These are phyloP conservation scores for Striga hermonthica DNA, from an alignment of 305 asterid species.

Conservation along the genomic window DNA sequence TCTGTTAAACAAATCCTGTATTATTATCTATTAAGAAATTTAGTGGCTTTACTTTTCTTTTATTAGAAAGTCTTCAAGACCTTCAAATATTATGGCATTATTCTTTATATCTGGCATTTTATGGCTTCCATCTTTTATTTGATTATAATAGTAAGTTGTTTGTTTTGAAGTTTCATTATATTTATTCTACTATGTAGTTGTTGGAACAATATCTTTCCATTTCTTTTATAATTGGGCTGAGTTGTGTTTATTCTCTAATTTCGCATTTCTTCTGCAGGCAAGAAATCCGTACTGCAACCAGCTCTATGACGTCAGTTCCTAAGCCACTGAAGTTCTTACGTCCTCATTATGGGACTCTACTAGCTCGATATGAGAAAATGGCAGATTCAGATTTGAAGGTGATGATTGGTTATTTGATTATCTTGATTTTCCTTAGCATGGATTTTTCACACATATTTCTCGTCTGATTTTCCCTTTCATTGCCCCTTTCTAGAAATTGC, in stretches of 20 bases:
- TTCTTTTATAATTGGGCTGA: background rate
- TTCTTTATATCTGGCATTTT: too few species aligned
- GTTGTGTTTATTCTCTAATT: conserved; percentile 10
- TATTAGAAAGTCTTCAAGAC: too few species aligned
- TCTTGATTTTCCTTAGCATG: background rate
- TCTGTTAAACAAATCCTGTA: too few species aligned
- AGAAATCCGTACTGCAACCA: conserved; percentile 91
- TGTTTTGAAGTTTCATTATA: too few species aligned
- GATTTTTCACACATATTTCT: conserved; percentile 9
- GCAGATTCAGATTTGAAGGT: conserved; percentile 77
- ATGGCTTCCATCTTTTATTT: too few species aligned
- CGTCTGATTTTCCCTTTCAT: conserved; percentile 24
- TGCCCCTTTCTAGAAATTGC: conserved; percentile 53
- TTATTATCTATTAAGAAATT: too few species aligned
- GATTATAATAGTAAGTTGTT: too few species aligned
- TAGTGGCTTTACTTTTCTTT: too few species aligned
- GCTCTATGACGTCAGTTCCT: conserved; percentile 99
- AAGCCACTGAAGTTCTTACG: conserved; percentile 94
- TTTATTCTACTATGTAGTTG: too few species aligned
- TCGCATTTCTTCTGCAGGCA: conserved; percentile 47
- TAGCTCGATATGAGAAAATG: conserved; percentile 67
- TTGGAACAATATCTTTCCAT: background rate
- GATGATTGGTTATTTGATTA: conserved; percentile 21
- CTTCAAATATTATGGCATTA: too few species aligned
- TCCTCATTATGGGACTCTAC: conserved; percentile 93